Base-by-base conservation (phyloP, 345 rosid species). In the Rhodamnia argentea region DNA sequence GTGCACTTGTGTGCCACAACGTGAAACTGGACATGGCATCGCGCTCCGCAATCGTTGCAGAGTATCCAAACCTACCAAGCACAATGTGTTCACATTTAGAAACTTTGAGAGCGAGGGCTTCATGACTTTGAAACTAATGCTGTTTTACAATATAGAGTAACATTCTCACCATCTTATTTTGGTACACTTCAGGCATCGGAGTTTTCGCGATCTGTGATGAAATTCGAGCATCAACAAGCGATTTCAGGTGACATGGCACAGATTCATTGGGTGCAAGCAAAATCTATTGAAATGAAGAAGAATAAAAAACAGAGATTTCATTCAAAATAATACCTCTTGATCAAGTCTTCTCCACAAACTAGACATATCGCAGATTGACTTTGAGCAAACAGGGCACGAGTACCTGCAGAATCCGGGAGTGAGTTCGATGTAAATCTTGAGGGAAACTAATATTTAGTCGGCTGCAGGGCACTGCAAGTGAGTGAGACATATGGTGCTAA, bases 371-470 rank as follows among this genome's bases (percentile, higher is more conserved):
- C 94, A 90, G 26, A 94, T 93, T 62, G 99, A 95, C 87, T 94
- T 96, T 3, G 95, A 95, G 92, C 99, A 96, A 84, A 96, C 93
- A 5, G 98, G 98, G 85, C 99, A 96, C 5, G 98, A 89, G 83
- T 94, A 96, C 85, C 99, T 96, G 91, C 90, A 86, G 57, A 78
- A 88, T 70, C 82, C 64, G 0, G 83, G 84, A 57, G 55, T 52
- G 52, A 52, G 8, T 27, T 76, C 81, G 54, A 75, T 87, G 54
- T 22, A n/a, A 40, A 78, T 40, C 84, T 26, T 5, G 1, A 42
- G 57, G 54, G n/a, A 54, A 47, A 14, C 81, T 22, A 54, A 37
- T 55, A n/a, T 29, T 81, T 76, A 37, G 81, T 37, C 4, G 2
- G 40, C 47, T 37, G 47, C 81, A 70, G 40, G 81, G 81, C 81